These are phyloP conservation scores for Monosporascus sp. DNA, from an alignment of 2,329 filamentous ascomycete genomes.

Conservation along the genomic window DNA sequence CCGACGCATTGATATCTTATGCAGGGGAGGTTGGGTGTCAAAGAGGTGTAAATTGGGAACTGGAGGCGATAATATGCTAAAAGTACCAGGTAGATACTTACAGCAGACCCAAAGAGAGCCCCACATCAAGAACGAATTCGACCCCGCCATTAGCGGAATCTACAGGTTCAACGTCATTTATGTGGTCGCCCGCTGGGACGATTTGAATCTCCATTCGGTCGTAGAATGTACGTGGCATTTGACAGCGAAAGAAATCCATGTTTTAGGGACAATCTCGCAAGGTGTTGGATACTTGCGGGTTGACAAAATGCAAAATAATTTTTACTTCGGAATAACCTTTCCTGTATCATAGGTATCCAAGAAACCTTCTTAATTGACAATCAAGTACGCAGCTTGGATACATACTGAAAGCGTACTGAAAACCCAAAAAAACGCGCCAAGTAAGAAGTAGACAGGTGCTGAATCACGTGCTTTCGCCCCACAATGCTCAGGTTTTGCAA, in stretches of 20 bases:
- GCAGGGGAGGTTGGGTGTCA: background rate
- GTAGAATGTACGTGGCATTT: background rate
- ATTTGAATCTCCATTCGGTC: too few relatives aligned
- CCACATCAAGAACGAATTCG: background rate
- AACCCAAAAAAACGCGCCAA: background rate
- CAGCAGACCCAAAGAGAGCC: background rate
- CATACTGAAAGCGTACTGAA: background rate
- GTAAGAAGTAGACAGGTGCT: background rate
- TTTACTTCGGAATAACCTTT: background rate
- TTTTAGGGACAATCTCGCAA: too few relatives aligned
- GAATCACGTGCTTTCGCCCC: background rate
- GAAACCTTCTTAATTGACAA: too few relatives aligned
- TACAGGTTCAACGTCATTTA: background rate
- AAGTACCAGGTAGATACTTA: background rate
- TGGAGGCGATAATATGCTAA: background rate
- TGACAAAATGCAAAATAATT: too few relatives aligned
- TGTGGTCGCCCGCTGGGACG: background rate
- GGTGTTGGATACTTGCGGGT: too few relatives aligned
- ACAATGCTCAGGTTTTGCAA: background rate
- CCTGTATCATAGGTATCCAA: background rate
- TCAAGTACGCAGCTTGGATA: too few relatives aligned
- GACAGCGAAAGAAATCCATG: too few relatives aligned
- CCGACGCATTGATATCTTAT: background rate
- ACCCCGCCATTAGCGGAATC: background rate
- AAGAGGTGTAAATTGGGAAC: background rate